Evolutionary conservation across 495 filamentous ascomycete species (phyloP).

Genomic region (Chaetomium tenue): DNA sequence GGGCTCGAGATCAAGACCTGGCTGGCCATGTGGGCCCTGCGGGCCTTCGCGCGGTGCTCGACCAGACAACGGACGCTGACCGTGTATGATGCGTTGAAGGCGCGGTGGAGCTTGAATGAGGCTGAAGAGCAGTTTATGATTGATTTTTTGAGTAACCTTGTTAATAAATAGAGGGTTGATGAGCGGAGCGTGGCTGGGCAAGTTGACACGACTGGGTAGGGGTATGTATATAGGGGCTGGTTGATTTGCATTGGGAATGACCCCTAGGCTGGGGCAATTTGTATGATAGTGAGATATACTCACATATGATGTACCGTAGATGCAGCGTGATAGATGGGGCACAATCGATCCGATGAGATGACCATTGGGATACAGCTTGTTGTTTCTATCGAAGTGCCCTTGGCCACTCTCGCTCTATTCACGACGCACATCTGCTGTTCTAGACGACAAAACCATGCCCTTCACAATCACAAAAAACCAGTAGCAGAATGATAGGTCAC

Average conservation of each 20-base stretch:
- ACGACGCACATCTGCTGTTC: too few relatives aligned
- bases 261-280: not conserved
- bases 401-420: too few relatives aligned
- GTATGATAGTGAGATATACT: slow-evolving; percentile 11
- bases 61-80: slow-evolving; percentile 38
- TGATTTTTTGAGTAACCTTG: slow-evolving; percentile 30
- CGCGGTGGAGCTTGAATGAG: slow-evolving; percentile 38
- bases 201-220: not conserved
- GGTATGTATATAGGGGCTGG: too few relatives aligned
- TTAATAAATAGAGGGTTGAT: slow-evolving; percentile 15
- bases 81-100: slow-evolving; percentile 43
- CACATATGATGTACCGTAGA: slow-evolving; percentile 14
- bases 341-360: too few relatives aligned
- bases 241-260: not conserved
- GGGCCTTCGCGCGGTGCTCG: slow-evolving; percentile 47
- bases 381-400: too few relatives aligned
- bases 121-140: slow-evolving; percentile 42
- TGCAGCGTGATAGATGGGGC: not conserved
- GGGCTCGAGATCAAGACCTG: slow-evolving; percentile 48
- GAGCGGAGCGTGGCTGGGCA: not conserved
- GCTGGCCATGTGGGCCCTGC: slow-evolving; percentile 50
- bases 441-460: too few relatives aligned
- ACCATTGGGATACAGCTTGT: too few relatives aligned
- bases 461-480: too few relatives aligned
- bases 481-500: too few relatives aligned